phyloP scores from a whole-genome alignment of 2,329 filamentous ascomycete genomes.

The Drechslera avenae region DNA sequence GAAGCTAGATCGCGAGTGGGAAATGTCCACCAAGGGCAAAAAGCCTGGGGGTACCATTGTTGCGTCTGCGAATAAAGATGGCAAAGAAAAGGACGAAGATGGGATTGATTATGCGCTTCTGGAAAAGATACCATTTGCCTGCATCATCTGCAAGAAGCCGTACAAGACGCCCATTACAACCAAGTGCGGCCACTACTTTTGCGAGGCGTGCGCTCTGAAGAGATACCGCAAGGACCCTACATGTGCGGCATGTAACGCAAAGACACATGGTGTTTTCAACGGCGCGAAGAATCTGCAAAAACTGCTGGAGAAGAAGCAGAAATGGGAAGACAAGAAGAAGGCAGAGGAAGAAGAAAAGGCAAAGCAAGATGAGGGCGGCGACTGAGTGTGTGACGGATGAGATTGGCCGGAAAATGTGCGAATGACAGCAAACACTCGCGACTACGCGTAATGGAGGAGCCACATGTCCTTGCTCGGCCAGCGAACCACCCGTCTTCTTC shows the following conservation, averaged over 20 bases:
- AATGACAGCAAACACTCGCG: not conserved
- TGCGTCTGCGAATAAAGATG: constrained; percentile 61
- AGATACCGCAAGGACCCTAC: constrained; percentile 84
- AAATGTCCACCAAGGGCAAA: constrained; percentile 72
- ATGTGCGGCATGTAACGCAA: constrained; percentile 83
- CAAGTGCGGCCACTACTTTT: constrained; percentile 95
- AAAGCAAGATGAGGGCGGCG: constrained; percentile 29
- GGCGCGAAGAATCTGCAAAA: constrained; percentile 81
- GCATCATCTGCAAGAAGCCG: constrained; percentile 79
- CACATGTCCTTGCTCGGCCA: not conserved
- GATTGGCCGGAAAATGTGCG: not conserved
- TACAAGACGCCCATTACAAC: constrained; percentile 85
- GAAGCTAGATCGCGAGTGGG: constrained; percentile 96
- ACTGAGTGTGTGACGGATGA: constrained; percentile 13
- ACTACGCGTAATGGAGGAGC: not conserved
- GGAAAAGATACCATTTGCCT: constrained; percentile 86
- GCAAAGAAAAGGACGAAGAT: constrained; percentile 51
- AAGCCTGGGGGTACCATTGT: constrained; percentile 59
- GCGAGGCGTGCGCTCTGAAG: constrained; percentile 84
- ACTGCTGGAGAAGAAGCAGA: constrained; percentile 74
- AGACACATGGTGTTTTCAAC: constrained; percentile 90
- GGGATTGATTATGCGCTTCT: constrained; percentile 72
- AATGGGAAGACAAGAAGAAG: constrained; percentile 63
- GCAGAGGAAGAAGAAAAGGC: constrained; percentile 58
- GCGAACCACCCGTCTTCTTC: not conserved